phyloP scores from a whole-genome alignment of 495 filamentous ascomycete genomes.

The Hypoxylon perforatum region DNA sequence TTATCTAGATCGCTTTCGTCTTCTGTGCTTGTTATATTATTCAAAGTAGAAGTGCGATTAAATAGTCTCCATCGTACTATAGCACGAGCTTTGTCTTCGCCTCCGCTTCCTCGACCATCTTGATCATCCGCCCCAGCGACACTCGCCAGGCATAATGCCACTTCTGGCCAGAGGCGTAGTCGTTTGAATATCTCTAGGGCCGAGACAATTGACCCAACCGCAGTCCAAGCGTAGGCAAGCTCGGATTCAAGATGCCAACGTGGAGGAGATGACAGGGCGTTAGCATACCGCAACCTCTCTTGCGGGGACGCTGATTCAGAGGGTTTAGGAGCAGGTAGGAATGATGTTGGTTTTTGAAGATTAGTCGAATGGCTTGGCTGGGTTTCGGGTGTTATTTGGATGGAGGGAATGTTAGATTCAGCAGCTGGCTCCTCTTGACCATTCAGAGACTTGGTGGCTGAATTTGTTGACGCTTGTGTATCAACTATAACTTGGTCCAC shows the following conservation, averaged over 20 bases:
- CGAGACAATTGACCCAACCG: constrained; percentile 84
- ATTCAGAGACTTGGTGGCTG: constrained; percentile 20
- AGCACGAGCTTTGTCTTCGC: constrained; percentile 81
- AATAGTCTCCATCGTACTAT: constrained; percentile 84
- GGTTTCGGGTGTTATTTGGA: constrained; percentile 49
- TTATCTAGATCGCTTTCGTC: constrained; percentile 59
- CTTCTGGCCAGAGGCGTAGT: constrained; percentile 94
- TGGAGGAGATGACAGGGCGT: constrained; percentile 82
- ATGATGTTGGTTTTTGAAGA: constrained; percentile 68
- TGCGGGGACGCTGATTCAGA: constrained; percentile 79
- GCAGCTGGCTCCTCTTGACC: constrained; percentile 15
- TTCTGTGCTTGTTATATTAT: constrained; percentile 24
- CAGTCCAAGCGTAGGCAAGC: constrained; percentile 89
- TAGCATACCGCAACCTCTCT: constrained; percentile 84
- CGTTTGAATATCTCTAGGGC: constrained; percentile 97
- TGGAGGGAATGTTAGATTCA: constrained; percentile 48
- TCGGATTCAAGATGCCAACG: constrained; percentile 95
- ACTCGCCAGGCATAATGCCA: constrained; percentile 81
- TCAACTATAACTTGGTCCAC: constrained; percentile 96
- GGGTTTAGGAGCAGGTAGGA: constrained; percentile 81
- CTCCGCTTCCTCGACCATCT: constrained; percentile 56
- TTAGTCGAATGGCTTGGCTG: constrained; percentile 21
- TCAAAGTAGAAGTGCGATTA: constrained; percentile 56
- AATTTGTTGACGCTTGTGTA: constrained; percentile 64
- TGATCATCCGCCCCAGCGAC: constrained; percentile 74